These are phyloP conservation scores for Leptographium radiaticola DNA, from an alignment of 2,329 filamentous ascomycete genomes.

Conservation along the genomic window DNA sequence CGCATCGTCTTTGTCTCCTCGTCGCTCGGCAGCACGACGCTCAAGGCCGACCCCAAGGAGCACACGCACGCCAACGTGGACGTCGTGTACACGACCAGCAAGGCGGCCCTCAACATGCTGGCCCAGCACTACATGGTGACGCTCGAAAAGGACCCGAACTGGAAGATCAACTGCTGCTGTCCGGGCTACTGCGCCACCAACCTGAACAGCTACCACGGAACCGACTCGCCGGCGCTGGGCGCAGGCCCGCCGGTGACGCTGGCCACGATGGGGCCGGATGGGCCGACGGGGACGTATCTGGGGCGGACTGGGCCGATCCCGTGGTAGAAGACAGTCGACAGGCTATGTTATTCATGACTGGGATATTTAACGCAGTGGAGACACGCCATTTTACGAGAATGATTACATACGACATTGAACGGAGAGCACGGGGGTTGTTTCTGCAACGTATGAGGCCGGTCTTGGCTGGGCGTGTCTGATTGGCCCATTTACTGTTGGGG, in stretches of 20 bases:
- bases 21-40: conserved; percentile 11
- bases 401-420: no score
- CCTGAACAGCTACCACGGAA: conserved; percentile 12
- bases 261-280: conserved; percentile 17
- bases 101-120: conserved; percentile 18
- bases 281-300: conserved; percentile 17
- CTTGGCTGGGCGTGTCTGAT: no score
- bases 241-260: conserved; percentile 18
- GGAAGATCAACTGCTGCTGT: conserved; percentile 22
- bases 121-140: conserved; percentile 17
- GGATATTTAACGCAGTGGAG: no score
- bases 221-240: conserved; percentile 14
- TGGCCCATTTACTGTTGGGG: no score
- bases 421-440: no score
- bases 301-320: conserved; percentile 12
- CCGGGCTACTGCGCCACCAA: conserved; percentile 23
- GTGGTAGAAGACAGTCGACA: conserved; percentile 5
- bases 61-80: conserved; percentile 5
- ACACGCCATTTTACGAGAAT: no score
- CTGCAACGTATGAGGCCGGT: no score
- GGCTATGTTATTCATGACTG: no score
- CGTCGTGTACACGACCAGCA: conserved; percentile 15
- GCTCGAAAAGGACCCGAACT: conserved; percentile 16
- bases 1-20: conserved; percentile 16
- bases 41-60: conserved; percentile 9